phyloP scores from a whole-genome alignment of 129 eudicot species.

The Lonicera japonica region DNA sequence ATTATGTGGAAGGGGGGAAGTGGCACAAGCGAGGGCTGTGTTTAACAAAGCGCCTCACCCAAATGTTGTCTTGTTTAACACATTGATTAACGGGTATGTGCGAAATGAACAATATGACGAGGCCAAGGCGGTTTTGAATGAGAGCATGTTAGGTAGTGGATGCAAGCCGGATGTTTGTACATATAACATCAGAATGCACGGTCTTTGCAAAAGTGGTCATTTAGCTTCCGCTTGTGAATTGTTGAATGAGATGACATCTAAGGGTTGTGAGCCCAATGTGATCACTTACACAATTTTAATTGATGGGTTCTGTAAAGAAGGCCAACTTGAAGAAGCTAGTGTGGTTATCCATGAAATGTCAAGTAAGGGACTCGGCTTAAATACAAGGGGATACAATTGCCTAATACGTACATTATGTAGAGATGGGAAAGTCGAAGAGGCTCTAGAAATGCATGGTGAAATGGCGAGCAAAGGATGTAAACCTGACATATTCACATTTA shows the following conservation, averaged over 20 bases:
- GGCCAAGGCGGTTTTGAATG: constrained; percentile 49
- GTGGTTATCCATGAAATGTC: constrained; percentile 59
- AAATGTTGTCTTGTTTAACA: constrained; percentile 57
- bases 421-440: constrained; percentile 44
- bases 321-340: constrained; percentile 52
- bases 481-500: constrained; percentile 78
- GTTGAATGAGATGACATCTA: constrained; percentile 44
- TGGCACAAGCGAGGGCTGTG: constrained; percentile 60
- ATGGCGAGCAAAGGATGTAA: constrained; percentile 69
- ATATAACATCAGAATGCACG: constrained; percentile 57
- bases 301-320: constrained; percentile 65
- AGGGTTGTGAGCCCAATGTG: constrained; percentile 53
- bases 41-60: constrained; percentile 76
- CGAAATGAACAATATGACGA: constrained; percentile 55
- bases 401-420: constrained; percentile 61
- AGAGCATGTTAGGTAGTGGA: constrained; percentile 39
- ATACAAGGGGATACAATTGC: constrained; percentile 75
- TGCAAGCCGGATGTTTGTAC: constrained; percentile 66
- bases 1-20: constrained; percentile 53
- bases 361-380: constrained; percentile 46
- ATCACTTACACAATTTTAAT: constrained; percentile 67
- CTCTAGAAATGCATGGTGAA: constrained; percentile 38
- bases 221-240: constrained; percentile 49
- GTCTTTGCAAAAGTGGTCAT: constrained; percentile 54
- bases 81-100: constrained; percentile 69